Evolutionary conservation across 2,329 filamentous ascomycete genomes (phyloP), one percentile per base, ranked within the genome.

Genomic region (Aulographum hederae): DNA sequence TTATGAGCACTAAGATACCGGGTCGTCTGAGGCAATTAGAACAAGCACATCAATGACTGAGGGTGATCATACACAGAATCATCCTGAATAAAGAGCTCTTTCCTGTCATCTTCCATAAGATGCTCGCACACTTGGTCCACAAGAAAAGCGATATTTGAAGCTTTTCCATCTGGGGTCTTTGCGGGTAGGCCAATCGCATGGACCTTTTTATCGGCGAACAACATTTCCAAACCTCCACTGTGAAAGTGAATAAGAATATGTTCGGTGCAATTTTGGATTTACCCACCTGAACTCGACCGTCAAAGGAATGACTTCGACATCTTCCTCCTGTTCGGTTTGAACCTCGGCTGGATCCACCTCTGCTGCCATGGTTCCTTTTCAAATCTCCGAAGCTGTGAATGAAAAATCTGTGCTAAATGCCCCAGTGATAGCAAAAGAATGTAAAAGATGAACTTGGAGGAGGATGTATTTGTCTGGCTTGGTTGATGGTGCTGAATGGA

Each of bases 1-100:
- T 98, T 53, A 98, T 92, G 35, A 98, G 65, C 18, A 94, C 86
- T 27, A 98, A 69, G 51, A 98, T 93, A 3, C 89, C 89, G 4
- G 89, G 89, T 32, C 89, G 84, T 37, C 86, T 95, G 34, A 17
- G n/a, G 13, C 32, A 32, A 43, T 36, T 32, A 4, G 19, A 26
- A 15, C 14, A 12, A 33, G n/a, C 12, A 13, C 12, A 25, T 25
- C 10, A 13, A 4, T 18, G 31, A 31, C 14, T 8, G 17, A 32
- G 12, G 8, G 23, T 20, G 15, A 32, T 70, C 82, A 51, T 70
- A 94, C 86, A 95, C 76, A 45, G 84, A 74, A 44, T 67, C 73
- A 40, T 93, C 80, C 15, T 93, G 63, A 20, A 95, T 73, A 48
- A 98, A 95, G 35, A 95, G 64, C 35, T 95, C 86, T 49, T 78